These are phyloP conservation scores for Aotearoamyces nothofagi DNA, from an alignment of 2,329 filamentous ascomycete genomes.

Conservation along the genomic window DNA sequence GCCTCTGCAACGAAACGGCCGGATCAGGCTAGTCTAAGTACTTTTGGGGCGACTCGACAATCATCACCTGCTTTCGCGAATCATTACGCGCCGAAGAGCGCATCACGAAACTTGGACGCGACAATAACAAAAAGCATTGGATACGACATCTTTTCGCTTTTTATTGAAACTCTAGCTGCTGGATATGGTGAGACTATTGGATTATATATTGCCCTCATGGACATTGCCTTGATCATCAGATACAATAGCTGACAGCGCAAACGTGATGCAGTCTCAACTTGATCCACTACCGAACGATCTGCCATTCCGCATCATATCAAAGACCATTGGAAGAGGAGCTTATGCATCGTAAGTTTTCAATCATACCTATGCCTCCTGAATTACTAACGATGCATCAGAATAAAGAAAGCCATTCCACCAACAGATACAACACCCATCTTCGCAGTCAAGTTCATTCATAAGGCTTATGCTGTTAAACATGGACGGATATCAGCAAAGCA, in stretches of 20 bases:
- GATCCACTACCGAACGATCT: conserved; percentile 73
- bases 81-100: conserved; percentile 10
- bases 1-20: conserved; percentile 1
- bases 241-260: not conserved
- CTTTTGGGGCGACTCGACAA: not conserved
- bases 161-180: not conserved
- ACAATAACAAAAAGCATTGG: conserved; percentile 12
- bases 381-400: conserved; percentile 10
- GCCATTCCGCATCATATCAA: conserved; percentile 88
- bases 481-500: conserved; percentile 82
- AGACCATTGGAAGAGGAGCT: conserved; percentile 89
- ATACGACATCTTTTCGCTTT: no score
- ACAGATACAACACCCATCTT: conserved; percentile 61
- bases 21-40: not conserved
- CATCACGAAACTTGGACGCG: conserved; percentile 14
- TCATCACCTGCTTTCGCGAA: conserved; percentile 9
- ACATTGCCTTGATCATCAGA: no score
- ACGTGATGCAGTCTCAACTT: conserved; percentile 61
- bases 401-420: conserved; percentile 79
- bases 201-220: no score
- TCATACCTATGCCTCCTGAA: not conserved
- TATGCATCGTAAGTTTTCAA: conserved; percentile 69
- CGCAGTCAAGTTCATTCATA: conserved; percentile 97
- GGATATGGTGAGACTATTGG: conserved; percentile 3
- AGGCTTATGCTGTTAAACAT: conserved; percentile 80